A percentile compares a stretch with the other conserved stretches of the same genome.
Conservation (phyloP, 2,329 filamentous ascomycete genomes). For the Colletotrichum tofieldiae region DNA sequence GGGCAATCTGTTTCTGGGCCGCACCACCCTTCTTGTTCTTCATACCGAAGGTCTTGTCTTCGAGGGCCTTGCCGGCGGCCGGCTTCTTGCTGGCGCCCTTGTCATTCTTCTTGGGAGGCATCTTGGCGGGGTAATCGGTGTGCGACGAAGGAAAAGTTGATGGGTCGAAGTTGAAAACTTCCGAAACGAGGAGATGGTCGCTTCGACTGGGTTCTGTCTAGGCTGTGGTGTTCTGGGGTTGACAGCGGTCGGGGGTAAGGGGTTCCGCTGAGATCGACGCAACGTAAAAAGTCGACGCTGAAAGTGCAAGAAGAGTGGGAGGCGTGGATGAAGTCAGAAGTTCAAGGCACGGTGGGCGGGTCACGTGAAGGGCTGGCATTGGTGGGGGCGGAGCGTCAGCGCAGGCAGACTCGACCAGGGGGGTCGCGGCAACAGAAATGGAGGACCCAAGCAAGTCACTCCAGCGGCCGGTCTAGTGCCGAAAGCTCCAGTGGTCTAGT, state of each 20-base stretch:
- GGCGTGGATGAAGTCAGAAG: conserved; percentile 43
- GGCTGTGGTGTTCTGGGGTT: conserved; percentile 13
- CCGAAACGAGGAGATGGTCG: conserved; percentile 18
- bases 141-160: conserved; percentile 31
- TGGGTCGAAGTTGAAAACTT: conserved; percentile 11
- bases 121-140: conserved; percentile 61
- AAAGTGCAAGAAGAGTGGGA: conserved; percentile 29
- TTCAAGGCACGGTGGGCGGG: conserved; percentile 36
- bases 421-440: conserved; percentile 22
- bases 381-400: conserved; percentile 42
- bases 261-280: conserved; percentile 35
- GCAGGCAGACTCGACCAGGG: conserved; percentile 9
- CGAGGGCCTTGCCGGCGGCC: conserved; percentile 75
- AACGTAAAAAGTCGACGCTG: conserved; percentile 37
- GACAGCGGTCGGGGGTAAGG: conserved; percentile 1
- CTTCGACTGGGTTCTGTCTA: background rate
- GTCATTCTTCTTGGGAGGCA: conserved; percentile 78
- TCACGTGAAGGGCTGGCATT: conserved; percentile 42
- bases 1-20: conserved; percentile 91
- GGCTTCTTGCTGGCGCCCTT: conserved; percentile 70
- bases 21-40: conserved; percentile 98
- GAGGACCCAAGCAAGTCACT: conserved; percentile 33
- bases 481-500: conserved; percentile 39
- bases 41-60: conserved; percentile 99
- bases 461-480: conserved; percentile 33